phyloP scores from a whole-genome alignment of 148 eudicot genomes.

The Polygonum maritimum region DNA sequence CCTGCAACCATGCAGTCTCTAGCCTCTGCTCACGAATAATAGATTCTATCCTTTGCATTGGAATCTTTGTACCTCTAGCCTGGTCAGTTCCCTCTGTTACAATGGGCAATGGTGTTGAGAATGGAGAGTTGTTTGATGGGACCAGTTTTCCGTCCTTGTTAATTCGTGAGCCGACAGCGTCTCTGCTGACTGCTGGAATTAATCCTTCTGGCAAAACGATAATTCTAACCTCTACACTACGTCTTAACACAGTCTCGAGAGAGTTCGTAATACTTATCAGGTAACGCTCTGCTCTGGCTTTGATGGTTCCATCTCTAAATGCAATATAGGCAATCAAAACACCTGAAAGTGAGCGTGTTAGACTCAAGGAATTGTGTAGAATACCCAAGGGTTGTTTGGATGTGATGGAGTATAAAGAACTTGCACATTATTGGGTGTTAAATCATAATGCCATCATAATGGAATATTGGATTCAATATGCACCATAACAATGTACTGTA shows the following conservation, averaged over 20 bases:
- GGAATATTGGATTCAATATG: neutral
- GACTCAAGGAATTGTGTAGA: neutral
- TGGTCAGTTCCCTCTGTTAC: constrained; percentile 10
- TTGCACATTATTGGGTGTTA: neutral
- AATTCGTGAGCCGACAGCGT: constrained; percentile 20
- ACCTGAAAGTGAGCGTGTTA: constrained; percentile 34
- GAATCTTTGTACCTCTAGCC: constrained; percentile 32
- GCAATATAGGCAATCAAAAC: constrained; percentile 69
- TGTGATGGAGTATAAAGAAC: neutral
- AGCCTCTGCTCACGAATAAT: constrained; percentile 86
- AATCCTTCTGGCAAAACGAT: constrained; percentile 46
- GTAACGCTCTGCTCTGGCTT: constrained; percentile 81
- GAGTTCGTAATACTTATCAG: constrained; percentile 88
- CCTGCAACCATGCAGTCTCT: constrained; percentile 96
- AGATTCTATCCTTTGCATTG: constrained; percentile 79
- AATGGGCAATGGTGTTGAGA: constrained; percentile 19
- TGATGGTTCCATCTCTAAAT: constrained; percentile 55
- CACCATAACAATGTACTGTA: too few relatives aligned
- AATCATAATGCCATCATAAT: neutral
- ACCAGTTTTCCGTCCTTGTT: constrained; percentile 16
- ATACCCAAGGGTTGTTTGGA: neutral
- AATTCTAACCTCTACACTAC: constrained; percentile 69
- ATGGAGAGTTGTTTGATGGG: constrained; percentile 12
- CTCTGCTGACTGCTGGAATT: constrained; percentile 14
- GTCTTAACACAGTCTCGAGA: constrained; percentile 61